phyloP scores from a whole-genome alignment of 2,329 filamentous ascomycete genomes.

The Kalmusia sp. region DNA sequence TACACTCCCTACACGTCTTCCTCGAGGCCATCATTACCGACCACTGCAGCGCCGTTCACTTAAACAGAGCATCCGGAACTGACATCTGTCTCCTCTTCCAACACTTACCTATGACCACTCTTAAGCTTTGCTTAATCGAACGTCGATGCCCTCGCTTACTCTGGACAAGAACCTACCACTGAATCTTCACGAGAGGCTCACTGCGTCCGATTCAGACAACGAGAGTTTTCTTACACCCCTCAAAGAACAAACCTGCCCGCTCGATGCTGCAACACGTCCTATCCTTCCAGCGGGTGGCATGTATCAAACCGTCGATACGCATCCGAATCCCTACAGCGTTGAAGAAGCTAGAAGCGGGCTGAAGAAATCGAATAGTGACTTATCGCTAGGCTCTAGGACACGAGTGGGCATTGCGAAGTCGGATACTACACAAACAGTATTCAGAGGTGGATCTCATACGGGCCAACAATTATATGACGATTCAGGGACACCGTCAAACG shows the following conservation, averaged over 20 bases:
- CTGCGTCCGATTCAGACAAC: conserved; percentile 1
- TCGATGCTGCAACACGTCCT: neutral
- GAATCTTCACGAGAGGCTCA: neutral
- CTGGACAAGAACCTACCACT: neutral
- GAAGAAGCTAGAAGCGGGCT: neutral
- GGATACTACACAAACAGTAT: neutral
- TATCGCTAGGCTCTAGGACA: neutral
- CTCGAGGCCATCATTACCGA: conserved; percentile 4
- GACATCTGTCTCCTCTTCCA: too few relatives aligned
- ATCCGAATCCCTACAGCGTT: neutral
- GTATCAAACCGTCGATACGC: neutral
- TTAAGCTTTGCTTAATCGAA: neutral
- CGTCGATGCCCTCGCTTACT: neutral
- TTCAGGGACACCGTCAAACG: neutral
- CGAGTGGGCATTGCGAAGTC: neutral
- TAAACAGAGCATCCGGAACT: neutral
- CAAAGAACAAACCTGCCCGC: neutral
- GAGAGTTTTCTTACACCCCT: conserved; percentile 8
- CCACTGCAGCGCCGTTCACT: neutral
- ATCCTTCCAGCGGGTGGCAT: neutral
- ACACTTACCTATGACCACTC: neutral
- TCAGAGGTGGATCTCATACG: neutral
- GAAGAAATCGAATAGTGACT: conserved; percentile 8
- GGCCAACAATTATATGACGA: neutral
- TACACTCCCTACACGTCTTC: neutral